Conservation (phyloP, 768 basidiomycete genomes). For the Naganishia kalamii region DNA sequence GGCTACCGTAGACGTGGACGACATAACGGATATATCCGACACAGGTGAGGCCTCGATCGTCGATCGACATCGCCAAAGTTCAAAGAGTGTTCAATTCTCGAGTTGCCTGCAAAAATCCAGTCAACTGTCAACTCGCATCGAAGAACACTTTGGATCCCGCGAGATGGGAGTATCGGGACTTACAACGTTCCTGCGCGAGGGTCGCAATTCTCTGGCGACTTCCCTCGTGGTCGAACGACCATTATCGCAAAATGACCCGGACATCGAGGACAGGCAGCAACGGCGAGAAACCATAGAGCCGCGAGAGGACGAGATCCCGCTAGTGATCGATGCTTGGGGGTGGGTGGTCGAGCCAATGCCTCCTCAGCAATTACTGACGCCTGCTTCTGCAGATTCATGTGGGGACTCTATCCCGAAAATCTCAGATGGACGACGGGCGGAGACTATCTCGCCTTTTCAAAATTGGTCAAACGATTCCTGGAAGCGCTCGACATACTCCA, state of each 20-base stretch:
- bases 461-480: constrained; percentile 33
- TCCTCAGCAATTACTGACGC: not conserved
- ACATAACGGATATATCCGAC: too few relatives aligned
- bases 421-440: constrained; percentile 44
- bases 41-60: too few relatives aligned
- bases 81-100: too few relatives aligned
- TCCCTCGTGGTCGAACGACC: constrained; percentile 23
- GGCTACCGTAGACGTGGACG: too few relatives aligned
- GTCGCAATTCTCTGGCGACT: constrained; percentile 37
- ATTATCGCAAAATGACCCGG: not conserved
- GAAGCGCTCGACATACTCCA: constrained; percentile 37
- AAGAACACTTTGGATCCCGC: too few relatives aligned
- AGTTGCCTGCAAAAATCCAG: too few relatives aligned
- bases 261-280: not conserved
- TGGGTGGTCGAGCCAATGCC: constrained; percentile 20
- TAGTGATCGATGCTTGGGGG: constrained; percentile 48
- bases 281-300: not conserved
- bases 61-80: too few relatives aligned
- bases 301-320: constrained; percentile 23
- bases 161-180: constrained; percentile 46
- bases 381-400: constrained; percentile 37
- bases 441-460: constrained; percentile 41
- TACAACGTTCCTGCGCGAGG: constrained; percentile 43
- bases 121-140: too few relatives aligned
- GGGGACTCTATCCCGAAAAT: constrained; percentile 35